These are phyloP conservation scores for Trichocladium uniseriatum DNA, from an alignment of 495 filamentous ascomycete species.

Conservation along the genomic window DNA sequence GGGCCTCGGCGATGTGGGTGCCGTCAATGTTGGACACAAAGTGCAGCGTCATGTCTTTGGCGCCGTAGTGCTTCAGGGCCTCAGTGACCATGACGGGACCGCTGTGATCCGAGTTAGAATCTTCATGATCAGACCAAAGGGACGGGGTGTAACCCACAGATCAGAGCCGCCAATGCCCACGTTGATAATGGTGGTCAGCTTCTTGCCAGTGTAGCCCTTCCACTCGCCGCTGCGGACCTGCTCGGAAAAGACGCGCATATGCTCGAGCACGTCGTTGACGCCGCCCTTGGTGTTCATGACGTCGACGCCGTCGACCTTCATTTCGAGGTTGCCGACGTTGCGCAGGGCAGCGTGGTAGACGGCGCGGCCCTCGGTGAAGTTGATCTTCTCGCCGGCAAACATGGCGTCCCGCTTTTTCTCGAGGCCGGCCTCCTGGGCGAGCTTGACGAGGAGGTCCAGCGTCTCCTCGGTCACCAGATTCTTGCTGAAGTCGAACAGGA, in stretches of 20 bases:
- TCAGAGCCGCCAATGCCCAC: slow-evolving; percentile 97
- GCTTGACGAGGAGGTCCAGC: slow-evolving; percentile 69
- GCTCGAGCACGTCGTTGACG: slow-evolving; percentile 81
- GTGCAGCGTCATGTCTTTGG: slow-evolving; percentile 76
- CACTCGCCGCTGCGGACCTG: slow-evolving; percentile 89
- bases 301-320: slow-evolving; percentile 90
- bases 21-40: slow-evolving; percentile 99
- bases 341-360: slow-evolving; percentile 93
- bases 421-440: slow-evolving; percentile 81
- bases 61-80: slow-evolving; percentile 86
- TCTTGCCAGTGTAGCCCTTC: slow-evolving; percentile 98
- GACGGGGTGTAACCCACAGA: slow-evolving; percentile 52
- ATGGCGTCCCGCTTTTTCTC: slow-evolving; percentile 93
- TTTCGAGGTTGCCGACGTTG: slow-evolving; percentile 73
- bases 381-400: slow-evolving; percentile 97
- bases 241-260: slow-evolving; percentile 96
- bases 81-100: slow-evolving; percentile 98
- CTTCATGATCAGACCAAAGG: background rate
- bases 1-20: slow-evolving; percentile 92
- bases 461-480: slow-evolving; percentile 95
- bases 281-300: slow-evolving; percentile 68
- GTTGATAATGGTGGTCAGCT: slow-evolving; percentile 92
- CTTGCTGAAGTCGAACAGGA: slow-evolving; percentile 97
- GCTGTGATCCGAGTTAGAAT: slow-evolving; percentile 34
- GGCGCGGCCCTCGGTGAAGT: slow-evolving; percentile 94